Evolutionary conservation across 2,329 filamentous ascomycete genomes (phyloP), one percentile per base, ranked within the genome.

Genomic region (Pseudocercospora crystallina): DNA sequence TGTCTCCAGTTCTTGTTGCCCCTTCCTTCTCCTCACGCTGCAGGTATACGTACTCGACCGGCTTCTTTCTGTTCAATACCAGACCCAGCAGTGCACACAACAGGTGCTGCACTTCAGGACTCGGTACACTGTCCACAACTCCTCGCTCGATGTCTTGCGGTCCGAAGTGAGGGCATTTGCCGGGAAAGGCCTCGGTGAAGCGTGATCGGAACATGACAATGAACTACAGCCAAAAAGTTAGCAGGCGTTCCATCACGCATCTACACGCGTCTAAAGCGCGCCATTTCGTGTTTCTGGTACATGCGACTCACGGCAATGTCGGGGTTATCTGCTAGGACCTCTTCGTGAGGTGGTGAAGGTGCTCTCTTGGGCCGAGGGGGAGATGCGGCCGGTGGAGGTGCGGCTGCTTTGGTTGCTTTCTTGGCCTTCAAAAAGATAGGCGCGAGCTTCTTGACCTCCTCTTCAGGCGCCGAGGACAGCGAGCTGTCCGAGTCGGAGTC

Each of bases 161-260:
- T 15, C 94, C 94, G 61, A 95, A 90, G 68, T 96, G 89, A 59
- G 89, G 80, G 32, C 95, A 79, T 30, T 90, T 94, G 71, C 90
- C 87, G 41, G 91, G 87, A 61, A 99, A 94, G 54, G 84, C 87
- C 54, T 96, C 90, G 73, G 81, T 85, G 72, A 99, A 97, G 66
- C 94, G 89, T 71, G 88, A 87, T 70, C 92, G 85, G 74, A 97
- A 99, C 89, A 96, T 96, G 61, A 97, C 90, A 71, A 99, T 89
- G 74, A 99, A 96, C 90, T 96, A 66, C 64, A 65, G 76, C 43
- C 30, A 43, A 55, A 55, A 53, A 80, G 81, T 82, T 71, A 65
- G 64, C 54, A 54, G 51, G 45, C 60, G 58, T 55, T 62, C 64
- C 64, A 36, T 29, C 20, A 29, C 17, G 29, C 39, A 13, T 10